phyloP scores from a whole-genome alignment of 2,329 filamentous ascomycete species.

The Spiromastix sp. region DNA sequence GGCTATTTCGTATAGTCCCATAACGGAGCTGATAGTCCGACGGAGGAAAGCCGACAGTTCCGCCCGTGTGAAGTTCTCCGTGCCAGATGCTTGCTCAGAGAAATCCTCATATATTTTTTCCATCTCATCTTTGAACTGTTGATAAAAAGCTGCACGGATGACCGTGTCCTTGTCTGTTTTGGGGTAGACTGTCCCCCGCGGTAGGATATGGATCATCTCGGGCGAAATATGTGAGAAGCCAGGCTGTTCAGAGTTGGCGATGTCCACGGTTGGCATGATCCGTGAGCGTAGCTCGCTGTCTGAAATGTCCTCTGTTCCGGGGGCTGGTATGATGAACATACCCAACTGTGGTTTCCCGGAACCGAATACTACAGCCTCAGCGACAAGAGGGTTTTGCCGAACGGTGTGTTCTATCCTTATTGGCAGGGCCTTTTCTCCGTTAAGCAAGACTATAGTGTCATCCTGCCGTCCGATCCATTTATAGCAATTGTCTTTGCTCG shows the following conservation, averaged over 20 bases:
- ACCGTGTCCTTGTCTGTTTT: slow-evolving; percentile 48
- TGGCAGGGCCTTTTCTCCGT: slow-evolving; percentile 42
- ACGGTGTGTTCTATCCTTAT: slow-evolving; percentile 44
- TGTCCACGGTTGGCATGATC: slow-evolving; percentile 42
- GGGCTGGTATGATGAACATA: slow-evolving; percentile 42
- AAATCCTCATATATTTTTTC: slow-evolving; percentile 32
- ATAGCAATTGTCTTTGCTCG: slow-evolving; percentile 32
- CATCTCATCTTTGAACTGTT: slow-evolving; percentile 39
- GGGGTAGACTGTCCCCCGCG: slow-evolving; percentile 36
- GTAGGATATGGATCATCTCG: slow-evolving; percentile 44
- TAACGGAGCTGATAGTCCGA: slow-evolving; percentile 16
- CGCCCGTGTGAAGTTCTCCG: slow-evolving; percentile 1
- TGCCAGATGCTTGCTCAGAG: slow-evolving; percentile 9
- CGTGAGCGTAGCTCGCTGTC: slow-evolving; percentile 37
- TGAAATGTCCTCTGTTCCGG: slow-evolving; percentile 31
- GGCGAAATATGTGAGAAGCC: slow-evolving; percentile 44
- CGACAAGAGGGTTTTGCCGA: slow-evolving; percentile 41
- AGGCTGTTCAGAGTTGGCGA: slow-evolving; percentile 40
- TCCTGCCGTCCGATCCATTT: slow-evolving; percentile 38
- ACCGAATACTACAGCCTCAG: slow-evolving; percentile 50
- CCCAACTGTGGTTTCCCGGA: slow-evolving; percentile 43
- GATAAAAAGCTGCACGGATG: slow-evolving; percentile 43
- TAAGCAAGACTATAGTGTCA: slow-evolving; percentile 38
- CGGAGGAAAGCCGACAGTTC: slow-evolving; percentile 5
- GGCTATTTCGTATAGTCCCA: slow-evolving; percentile 8